Percentiles rank a stretch among this genome's conserved stretches.
Conservation (phyloP, 2,329 filamentous ascomycete genomes). For the Alternaria dauci region DNA sequence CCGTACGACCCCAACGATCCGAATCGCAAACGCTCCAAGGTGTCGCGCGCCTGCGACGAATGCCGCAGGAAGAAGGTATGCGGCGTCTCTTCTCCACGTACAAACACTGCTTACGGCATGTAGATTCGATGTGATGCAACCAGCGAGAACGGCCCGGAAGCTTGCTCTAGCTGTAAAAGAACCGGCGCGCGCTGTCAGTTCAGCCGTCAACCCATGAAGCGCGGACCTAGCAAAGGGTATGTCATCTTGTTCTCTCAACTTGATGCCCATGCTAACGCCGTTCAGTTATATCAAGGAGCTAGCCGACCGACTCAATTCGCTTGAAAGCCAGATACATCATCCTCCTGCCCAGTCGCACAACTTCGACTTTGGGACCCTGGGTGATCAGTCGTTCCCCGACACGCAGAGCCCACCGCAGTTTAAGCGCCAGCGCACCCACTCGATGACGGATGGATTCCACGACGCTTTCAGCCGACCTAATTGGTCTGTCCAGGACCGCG, state of each 20-base stretch:
- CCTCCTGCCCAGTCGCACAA: constrained; percentile 34
- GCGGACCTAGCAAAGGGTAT: constrained; percentile 54
- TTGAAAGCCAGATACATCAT: constrained; percentile 50
- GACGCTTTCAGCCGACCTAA: constrained; percentile 44
- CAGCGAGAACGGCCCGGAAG: constrained; percentile 51
- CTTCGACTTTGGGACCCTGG: constrained; percentile 42
- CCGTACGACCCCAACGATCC: constrained; percentile 48
- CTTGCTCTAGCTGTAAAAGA: constrained; percentile 53
- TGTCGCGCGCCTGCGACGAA: constrained; percentile 54
- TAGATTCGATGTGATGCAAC: constrained; percentile 54
- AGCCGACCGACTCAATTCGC: constrained; percentile 49
- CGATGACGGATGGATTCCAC: constrained; percentile 48
- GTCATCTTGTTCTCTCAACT: background rate
- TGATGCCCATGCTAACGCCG: constrained; percentile 17
- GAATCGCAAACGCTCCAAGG: constrained; percentile 51
- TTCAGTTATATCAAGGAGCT: constrained; percentile 53
- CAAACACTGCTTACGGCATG: constrained; percentile 22
- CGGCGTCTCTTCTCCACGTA: background rate
- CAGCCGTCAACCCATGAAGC: constrained; percentile 53
- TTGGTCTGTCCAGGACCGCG: constrained; percentile 48
- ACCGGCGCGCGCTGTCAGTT: constrained; percentile 53
- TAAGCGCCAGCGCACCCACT: constrained; percentile 49
- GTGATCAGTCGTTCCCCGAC: constrained; percentile 42
- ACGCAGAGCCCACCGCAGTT: constrained; percentile 44
- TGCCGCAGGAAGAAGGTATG: constrained; percentile 53